phyloP scores from a whole-genome alignment of 1,139 yeast species.

The Kodamaea derodonti region DNA sequence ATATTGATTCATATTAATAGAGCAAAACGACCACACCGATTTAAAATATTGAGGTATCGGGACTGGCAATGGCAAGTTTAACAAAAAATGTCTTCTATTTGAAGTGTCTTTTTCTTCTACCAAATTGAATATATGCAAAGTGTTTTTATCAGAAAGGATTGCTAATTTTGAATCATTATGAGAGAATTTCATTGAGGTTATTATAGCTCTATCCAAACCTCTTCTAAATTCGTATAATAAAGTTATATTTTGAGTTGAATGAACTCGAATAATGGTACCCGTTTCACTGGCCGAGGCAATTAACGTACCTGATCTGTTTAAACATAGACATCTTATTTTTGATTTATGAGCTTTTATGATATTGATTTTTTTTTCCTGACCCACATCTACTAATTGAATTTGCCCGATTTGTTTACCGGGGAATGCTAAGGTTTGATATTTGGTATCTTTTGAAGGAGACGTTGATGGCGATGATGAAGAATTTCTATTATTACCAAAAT shows the following conservation, averaged over 20 bases:
- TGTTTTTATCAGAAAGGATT: conserved; percentile 81
- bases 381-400: conserved; percentile 71
- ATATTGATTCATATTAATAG: conserved; percentile 57
- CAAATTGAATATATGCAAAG: conserved; percentile 77
- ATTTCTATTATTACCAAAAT: conserved; percentile 11
- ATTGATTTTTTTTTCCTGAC: conserved; percentile 61
- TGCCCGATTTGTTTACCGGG: conserved; percentile 73
- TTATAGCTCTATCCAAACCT: conserved; percentile 78
- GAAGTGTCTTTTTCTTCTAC: conserved; percentile 7
- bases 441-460: conserved; percentile 17
- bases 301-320: conserved; percentile 71
- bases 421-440: conserved; percentile 60
- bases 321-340: conserved; percentile 59
- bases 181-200: conserved; percentile 81
- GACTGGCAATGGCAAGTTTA: conserved; percentile 58
- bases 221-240: conserved; percentile 79
- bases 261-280: conserved; percentile 82
- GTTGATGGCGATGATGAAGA: conserved; percentile 5
- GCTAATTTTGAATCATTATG: conserved; percentile 75
- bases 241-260: conserved; percentile 70
- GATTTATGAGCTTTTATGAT: conserved; percentile 84
- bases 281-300: conserved; percentile 85
- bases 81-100: conserved; percentile 67
- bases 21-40: conserved; percentile 87
- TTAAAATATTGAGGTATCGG: conserved; percentile 70